Evolutionary conservation across 2,329 filamentous ascomycete species (phyloP).

Genomic region (Penicillium palitans): DNA sequence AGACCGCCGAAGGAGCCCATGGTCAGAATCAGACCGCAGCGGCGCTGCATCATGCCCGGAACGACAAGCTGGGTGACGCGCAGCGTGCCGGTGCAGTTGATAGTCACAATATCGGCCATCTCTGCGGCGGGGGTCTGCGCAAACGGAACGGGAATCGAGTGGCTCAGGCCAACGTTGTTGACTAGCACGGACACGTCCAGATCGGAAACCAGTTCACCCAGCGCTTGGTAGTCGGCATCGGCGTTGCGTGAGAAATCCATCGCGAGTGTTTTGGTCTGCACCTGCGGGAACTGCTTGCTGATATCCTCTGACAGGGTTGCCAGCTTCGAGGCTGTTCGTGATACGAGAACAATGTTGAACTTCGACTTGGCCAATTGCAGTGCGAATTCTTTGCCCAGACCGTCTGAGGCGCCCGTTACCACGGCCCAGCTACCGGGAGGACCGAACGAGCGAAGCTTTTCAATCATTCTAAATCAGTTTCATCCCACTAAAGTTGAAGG

Average conservation of each 20-base stretch:
- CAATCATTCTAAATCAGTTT: slow-evolving; percentile 16
- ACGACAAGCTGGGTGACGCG: slow-evolving; percentile 82
- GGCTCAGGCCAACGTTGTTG: slow-evolving; percentile 96
- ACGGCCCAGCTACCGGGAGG: slow-evolving; percentile 91
- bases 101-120: slow-evolving; percentile 84
- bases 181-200: slow-evolving; percentile 84
- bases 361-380: slow-evolving; percentile 84
- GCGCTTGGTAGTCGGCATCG: slow-evolving; percentile 73
- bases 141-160: slow-evolving; percentile 90
- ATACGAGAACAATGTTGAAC: slow-evolving; percentile 93
- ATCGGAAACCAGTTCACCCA: slow-evolving; percentile 67
- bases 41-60: slow-evolving; percentile 79
- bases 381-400: slow-evolving; percentile 94
- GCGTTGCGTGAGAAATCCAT: slow-evolving; percentile 89
- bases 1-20: slow-evolving; percentile 97
- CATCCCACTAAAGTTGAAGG: not conserved
- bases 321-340: slow-evolving; percentile 92
- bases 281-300: slow-evolving; percentile 62
- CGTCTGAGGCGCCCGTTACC: slow-evolving; percentile 92
- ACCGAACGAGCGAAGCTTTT: slow-evolving; percentile 82
- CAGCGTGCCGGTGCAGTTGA: slow-evolving; percentile 91
- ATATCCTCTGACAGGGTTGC: slow-evolving; percentile 74
- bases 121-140: slow-evolving; percentile 74
- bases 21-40: slow-evolving; percentile 85
- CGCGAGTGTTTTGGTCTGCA: slow-evolving; percentile 74